Conservation (phyloP, 768 basidiomycete species). For the Macrocybe gigantea region DNA sequence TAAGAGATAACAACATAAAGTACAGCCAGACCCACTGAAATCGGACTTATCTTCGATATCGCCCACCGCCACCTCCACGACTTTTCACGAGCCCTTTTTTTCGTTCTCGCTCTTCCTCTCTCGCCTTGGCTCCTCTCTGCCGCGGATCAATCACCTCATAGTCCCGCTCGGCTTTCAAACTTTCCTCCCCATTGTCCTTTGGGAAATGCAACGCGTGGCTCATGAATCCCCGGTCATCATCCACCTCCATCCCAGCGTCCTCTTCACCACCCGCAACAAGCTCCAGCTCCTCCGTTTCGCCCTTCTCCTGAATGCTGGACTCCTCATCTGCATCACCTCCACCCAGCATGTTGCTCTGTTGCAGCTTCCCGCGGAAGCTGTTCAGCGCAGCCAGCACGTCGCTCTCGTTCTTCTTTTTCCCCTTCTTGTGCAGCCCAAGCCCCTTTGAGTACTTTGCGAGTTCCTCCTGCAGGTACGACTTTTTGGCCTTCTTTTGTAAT, state of each 20-base stretch:
- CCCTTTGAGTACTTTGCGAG: slow-evolving; percentile 74
- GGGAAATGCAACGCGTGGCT: slow-evolving; percentile 68
- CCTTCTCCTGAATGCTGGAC: slow-evolving; percentile 12
- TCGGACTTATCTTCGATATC: slow-evolving; percentile 9
- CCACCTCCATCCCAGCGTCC: slow-evolving; percentile 64
- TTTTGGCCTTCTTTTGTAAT: slow-evolving; percentile 48
- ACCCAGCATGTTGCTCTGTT: slow-evolving; percentile 28
- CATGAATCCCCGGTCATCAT: slow-evolving; percentile 72
- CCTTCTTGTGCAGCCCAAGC: slow-evolving; percentile 51
- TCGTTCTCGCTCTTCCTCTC: slow-evolving; percentile 71
- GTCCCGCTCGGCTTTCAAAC: slow-evolving; percentile 71
- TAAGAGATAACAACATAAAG: too few species aligned
- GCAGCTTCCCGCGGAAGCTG: slow-evolving; percentile 66
- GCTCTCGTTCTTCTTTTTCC: slow-evolving; percentile 58
- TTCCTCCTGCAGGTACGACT: slow-evolving; percentile 76
- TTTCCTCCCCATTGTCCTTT: slow-evolving; percentile 75
- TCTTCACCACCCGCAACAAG: slow-evolving; percentile 19
- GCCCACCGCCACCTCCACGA: slow-evolving; percentile 24
- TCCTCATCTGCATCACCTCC: slow-evolving; percentile 16
- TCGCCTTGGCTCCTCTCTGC: slow-evolving; percentile 63
- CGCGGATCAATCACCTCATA: slow-evolving; percentile 89
- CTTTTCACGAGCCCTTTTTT: slow-evolving; percentile 37
- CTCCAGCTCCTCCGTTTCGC: not conserved
- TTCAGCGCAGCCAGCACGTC: slow-evolving; percentile 64
- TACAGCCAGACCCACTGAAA: too few species aligned